Evolutionary conservation across 1,284 basidiomycete species (phyloP).

Genomic region (Singerocomus rubriflavus): DNA sequence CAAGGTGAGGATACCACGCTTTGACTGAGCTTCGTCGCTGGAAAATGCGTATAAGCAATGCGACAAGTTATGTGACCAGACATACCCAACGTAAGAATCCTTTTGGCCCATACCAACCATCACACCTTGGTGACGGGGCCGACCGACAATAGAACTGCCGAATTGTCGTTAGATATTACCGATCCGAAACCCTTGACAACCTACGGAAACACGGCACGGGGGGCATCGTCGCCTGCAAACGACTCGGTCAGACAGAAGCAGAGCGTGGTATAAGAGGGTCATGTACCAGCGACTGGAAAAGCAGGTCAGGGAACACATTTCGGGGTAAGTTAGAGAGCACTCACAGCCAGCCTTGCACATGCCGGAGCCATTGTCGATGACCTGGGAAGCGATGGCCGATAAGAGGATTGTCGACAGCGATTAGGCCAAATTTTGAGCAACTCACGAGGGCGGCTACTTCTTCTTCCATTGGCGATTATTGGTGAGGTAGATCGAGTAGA

Average conservation of each 20-base stretch:
- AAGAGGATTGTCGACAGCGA: not conserved
- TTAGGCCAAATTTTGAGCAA: not conserved
- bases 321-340: constrained; percentile 15
- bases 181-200: constrained; percentile 25
- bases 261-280: not conserved
- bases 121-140: constrained; percentile 84
- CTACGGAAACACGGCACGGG: constrained; percentile 72
- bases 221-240: constrained; percentile 66
- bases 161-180: constrained; percentile 10
- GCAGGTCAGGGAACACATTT: constrained; percentile 6
- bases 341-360: constrained; percentile 70
- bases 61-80: not conserved
- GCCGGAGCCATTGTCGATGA: constrained; percentile 65
- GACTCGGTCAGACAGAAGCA: constrained; percentile 12
- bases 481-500: constrained; percentile 17
- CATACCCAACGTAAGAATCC: constrained; percentile 77
- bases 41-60: not conserved
- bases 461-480: constrained; percentile 38
- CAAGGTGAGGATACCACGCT: constrained; percentile 90
- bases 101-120: constrained; percentile 84
- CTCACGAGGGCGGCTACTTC: constrained; percentile 46
- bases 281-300: constrained; percentile 26
- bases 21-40: constrained; percentile 86
- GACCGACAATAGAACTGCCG: constrained; percentile 76
- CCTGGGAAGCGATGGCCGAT: constrained; percentile 29